Evolutionary conservation across 352 stramenopile genomes (phyloP).

Genomic region (Blastocystis sp.): DNA sequence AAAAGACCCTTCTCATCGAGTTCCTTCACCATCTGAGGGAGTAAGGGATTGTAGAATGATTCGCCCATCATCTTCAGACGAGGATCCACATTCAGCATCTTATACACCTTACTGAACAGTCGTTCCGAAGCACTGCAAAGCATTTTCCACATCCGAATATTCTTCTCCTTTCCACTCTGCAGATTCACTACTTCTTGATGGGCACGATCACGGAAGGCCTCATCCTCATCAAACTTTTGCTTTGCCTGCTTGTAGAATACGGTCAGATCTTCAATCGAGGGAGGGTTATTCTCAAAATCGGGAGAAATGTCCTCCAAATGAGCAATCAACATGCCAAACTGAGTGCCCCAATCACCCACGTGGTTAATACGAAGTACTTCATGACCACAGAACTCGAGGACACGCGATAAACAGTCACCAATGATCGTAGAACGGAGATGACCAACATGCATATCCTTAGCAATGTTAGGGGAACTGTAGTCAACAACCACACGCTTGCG

Average conservation of each 20-base stretch:
- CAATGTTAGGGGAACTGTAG: slow-evolving; percentile 86
- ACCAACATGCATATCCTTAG: slow-evolving; percentile 88
- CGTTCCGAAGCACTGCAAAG: slow-evolving; percentile 76
- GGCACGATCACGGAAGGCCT: slow-evolving; percentile 87
- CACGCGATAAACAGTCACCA: slow-evolving; percentile 77
- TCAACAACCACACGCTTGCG: slow-evolving; percentile 76
- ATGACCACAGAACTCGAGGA: slow-evolving; percentile 79
- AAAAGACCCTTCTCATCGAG: slow-evolving; percentile 80
- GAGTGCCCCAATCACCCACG: slow-evolving; percentile 88
- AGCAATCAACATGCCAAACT: slow-evolving; percentile 99
- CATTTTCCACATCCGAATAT: slow-evolving; percentile 75
- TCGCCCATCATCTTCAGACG: slow-evolving; percentile 78
- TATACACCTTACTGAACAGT: slow-evolving; percentile 83
- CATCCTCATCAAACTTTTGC: slow-evolving; percentile 88
- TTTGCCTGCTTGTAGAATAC: slow-evolving; percentile 74
- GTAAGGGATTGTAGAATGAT: slow-evolving; percentile 84
- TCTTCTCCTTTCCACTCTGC: slow-evolving; percentile 78
- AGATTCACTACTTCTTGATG: slow-evolving; percentile 93
- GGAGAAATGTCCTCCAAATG: slow-evolving; percentile 94
- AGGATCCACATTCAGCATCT: slow-evolving; percentile 74
- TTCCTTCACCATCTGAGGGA: slow-evolving; percentile 81
- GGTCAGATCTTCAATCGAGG: slow-evolving; percentile 92
- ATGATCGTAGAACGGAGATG: slow-evolving; percentile 85
- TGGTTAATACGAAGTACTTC: slow-evolving; percentile 80
- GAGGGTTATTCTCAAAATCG: slow-evolving; percentile 79